Percentiles rank a stretch among this genome's conserved stretches.
Conservation (phyloP, 2,329 filamentous ascomycete species). For the Claviceps sp. region DNA sequence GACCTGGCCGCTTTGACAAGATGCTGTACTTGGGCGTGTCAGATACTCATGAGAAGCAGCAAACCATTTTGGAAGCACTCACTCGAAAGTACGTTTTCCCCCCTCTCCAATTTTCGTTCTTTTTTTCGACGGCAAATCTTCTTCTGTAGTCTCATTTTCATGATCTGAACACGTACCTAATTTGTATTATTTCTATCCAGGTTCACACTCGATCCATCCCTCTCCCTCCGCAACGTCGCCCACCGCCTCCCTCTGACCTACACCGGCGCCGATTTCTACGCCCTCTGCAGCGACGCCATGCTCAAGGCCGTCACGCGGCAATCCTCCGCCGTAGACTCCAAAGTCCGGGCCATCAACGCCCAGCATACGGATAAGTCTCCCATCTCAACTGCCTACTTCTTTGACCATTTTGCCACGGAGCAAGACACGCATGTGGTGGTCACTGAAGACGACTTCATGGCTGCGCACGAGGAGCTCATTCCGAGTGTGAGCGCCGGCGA, state of each 20-base stretch:
- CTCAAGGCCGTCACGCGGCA: slow-evolving; percentile 93
- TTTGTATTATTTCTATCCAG: slow-evolving; percentile 25
- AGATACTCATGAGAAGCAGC: slow-evolving; percentile 92
- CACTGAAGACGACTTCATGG: slow-evolving; percentile 73
- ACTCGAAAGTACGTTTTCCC: slow-evolving; percentile 68
- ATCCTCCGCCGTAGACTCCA: slow-evolving; percentile 68
- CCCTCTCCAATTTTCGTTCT: neutral
- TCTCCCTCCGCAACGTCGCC: slow-evolving; percentile 65
- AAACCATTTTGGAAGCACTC: slow-evolving; percentile 83
- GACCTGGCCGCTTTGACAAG: slow-evolving; percentile 91
- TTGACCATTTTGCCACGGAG: slow-evolving; percentile 76
- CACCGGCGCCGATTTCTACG: slow-evolving; percentile 94
- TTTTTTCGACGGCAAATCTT: neutral
- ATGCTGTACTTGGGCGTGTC: slow-evolving; percentile 96
- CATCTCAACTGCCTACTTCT: slow-evolving; percentile 85
- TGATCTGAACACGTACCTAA: neutral
- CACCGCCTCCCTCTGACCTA: slow-evolving; percentile 82
- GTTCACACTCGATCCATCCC: slow-evolving; percentile 69
- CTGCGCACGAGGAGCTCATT: slow-evolving; percentile 74
- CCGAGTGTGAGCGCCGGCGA: slow-evolving; percentile 89
- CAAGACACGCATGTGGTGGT: slow-evolving; percentile 82
- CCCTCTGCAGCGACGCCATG: slow-evolving; percentile 95
- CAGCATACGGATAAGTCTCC: slow-evolving; percentile 22
- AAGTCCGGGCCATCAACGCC: slow-evolving; percentile 58
- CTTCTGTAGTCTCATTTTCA: neutral